These are phyloP conservation scores for Podosphaera xanthii DNA, from an alignment of 2,329 filamentous ascomycete genomes.

Conservation along the genomic window DNA sequence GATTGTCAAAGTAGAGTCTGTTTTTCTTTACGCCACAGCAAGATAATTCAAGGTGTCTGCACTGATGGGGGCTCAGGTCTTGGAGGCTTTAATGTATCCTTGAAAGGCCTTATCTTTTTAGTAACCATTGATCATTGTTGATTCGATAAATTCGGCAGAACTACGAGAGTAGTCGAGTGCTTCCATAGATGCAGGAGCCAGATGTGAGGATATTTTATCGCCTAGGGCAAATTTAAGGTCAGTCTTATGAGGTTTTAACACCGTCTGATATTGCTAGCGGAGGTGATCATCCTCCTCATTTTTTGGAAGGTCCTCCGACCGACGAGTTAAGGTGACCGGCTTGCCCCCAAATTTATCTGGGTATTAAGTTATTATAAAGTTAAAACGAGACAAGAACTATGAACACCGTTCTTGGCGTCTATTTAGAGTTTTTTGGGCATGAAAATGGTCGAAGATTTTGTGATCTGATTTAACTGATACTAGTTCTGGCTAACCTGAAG, in stretches of 20 bases:
- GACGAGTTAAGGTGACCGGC: not conserved
- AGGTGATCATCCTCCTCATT: not conserved
- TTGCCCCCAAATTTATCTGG: not conserved
- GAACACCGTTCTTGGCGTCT: conserved; percentile 5
- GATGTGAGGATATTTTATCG: not conserved
- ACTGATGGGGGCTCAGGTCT: not conserved
- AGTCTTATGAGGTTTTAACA: not conserved
- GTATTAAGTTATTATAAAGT: not conserved
- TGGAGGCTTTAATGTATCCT: not conserved
- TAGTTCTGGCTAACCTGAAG: conserved; percentile 6
- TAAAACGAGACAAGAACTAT: not conserved
- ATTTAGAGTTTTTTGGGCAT: conserved; percentile 9
- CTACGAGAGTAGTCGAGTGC: too few relatives aligned
- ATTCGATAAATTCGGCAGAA: not conserved
- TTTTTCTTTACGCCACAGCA: not conserved
- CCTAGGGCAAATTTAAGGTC: not conserved
- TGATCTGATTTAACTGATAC: conserved; percentile 10
- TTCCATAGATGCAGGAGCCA: too few relatives aligned
- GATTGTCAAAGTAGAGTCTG: too few relatives aligned
- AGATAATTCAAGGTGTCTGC: not conserved
- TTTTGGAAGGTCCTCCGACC: not conserved
- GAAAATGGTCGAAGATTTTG: conserved; percentile 13
- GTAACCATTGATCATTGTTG: not conserved
- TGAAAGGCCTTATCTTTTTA: not conserved
- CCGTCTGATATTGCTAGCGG: not conserved